phyloP scores from a whole-genome alignment of 1,284 basidiomycete genomes.

The Trametes hirsuta region DNA sequence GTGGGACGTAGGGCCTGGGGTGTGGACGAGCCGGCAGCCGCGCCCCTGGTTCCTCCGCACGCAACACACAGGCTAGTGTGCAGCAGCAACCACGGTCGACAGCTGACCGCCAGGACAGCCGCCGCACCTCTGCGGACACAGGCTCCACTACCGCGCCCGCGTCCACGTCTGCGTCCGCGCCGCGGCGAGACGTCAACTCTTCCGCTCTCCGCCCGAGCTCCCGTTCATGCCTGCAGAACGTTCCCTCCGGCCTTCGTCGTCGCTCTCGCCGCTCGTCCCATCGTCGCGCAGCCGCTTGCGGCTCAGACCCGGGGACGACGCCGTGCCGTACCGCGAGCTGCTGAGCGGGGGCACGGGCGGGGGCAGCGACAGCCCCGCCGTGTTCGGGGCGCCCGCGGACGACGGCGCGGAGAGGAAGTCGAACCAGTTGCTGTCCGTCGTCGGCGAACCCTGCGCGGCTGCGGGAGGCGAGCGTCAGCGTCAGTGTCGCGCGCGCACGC shows the following conservation, averaged over 20 bases:
- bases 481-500: background rate
- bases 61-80: too few relatives aligned
- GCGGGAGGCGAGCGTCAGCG: background rate
- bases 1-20: too few relatives aligned
- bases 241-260: slow-evolving; percentile 11
- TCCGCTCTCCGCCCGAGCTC: slow-evolving; percentile 5
- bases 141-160: background rate
- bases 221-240: slow-evolving; percentile 6
- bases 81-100: background rate
- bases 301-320: slow-evolving; percentile 21
- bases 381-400: background rate
- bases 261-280: slow-evolving; percentile 12
- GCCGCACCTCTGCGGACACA: background rate
- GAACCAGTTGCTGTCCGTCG: slow-evolving; percentile 28
- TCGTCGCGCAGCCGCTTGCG: slow-evolving; percentile 30
- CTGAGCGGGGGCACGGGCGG: slow-evolving; percentile 28
- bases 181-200: slow-evolving; percentile 3
- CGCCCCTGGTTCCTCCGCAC: too few relatives aligned
- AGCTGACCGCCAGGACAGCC: background rate
- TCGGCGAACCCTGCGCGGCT: slow-evolving; percentile 12
- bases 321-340: slow-evolving; percentile 24
- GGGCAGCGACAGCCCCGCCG: slow-evolving; percentile 19
- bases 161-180: background rate
- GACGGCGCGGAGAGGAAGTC: slow-evolving; percentile 29
- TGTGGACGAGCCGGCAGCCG: too few relatives aligned